Evolutionary conservation across 805 yeast species (phyloP), one percentile per base, ranked within the genome.

Genomic region (Yamadazyma insecticola): DNA sequence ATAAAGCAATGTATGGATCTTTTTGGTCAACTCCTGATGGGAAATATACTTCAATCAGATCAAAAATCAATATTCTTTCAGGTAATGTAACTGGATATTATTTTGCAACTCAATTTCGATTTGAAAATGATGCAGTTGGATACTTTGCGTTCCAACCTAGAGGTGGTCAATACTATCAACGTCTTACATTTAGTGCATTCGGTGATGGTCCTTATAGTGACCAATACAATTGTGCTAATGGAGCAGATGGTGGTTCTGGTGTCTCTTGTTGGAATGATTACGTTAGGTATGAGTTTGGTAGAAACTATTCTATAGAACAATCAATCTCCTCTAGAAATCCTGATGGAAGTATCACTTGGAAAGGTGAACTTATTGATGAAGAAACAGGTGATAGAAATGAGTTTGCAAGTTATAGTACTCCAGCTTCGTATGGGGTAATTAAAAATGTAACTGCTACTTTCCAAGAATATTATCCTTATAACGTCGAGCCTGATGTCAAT

Each of bases 111-210:
- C 23, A 34, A 25, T 24, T 18, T 5, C 31, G 15, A 19, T 40
- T 34, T 18, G 9, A 25, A 16, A 23, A 20, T 12, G 34, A 30
- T 3, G 14, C 13, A 2, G 37, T 27, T 13, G 40, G 40, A 2
- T 40, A 40, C 17, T 20, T 38, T 23, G 44, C 43, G 5, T 28
- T 24, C 21, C 44, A 36, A 24, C 40, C 42, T 17, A 31, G 42
- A 32, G 33, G 16, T 3, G 32, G 30, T 11, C 24, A 15, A 8
- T 15, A 16, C 3, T 12, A 12, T 3, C 42, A 40, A 14, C 44
- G 38, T 20, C 30, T 40, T 27, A 26, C 40, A 8, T 40, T 18
- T 25, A 36, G 41, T 29, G 43, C 25, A 5, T 37, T 38, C 33
- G 40, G 43, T 14, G 26, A 29, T 3, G 35, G 33, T 9, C 29